phyloP scores from a whole-genome alignment of 495 filamentous ascomycete species.

The Baudoinia panamericana region DNA sequence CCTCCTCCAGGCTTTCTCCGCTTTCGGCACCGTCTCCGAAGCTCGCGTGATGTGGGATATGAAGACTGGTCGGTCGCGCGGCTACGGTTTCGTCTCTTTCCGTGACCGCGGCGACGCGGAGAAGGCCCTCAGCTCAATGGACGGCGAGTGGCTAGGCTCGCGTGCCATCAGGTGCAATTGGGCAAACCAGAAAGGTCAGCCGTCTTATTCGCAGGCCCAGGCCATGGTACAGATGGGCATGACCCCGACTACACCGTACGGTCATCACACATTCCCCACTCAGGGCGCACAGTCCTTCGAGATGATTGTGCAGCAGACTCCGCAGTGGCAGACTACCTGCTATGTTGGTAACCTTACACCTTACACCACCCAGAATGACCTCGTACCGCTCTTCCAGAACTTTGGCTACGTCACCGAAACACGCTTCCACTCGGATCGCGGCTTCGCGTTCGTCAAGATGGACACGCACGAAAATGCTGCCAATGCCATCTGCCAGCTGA shows the following conservation, averaged over 20 bases:
- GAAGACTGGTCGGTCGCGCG: slow-evolving; percentile 96
- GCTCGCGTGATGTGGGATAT: slow-evolving; percentile 99
- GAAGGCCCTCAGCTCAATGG: slow-evolving; percentile 93
- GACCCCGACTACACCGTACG: slow-evolving; percentile 92
- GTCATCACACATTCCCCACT: slow-evolving; percentile 95
- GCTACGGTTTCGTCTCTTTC: slow-evolving; percentile 98
- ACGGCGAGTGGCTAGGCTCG: slow-evolving; percentile 98
- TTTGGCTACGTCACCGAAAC: slow-evolving; percentile 96
- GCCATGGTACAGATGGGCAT: slow-evolving; percentile 97
- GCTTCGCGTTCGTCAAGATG: slow-evolving; percentile 99
- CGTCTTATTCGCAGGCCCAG: slow-evolving; percentile 93
- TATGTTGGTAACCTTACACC: slow-evolving; percentile 97
- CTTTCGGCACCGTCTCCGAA: slow-evolving; percentile 95
- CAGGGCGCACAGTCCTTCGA: slow-evolving; percentile 95
- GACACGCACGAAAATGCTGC: slow-evolving; percentile 96
- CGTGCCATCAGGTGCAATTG: slow-evolving; percentile 98
- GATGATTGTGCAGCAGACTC: slow-evolving; percentile 95
- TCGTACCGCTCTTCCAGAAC: slow-evolving; percentile 94
- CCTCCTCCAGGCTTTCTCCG: slow-evolving; percentile 85
- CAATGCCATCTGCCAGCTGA: slow-evolving; percentile 96
- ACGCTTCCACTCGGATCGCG: slow-evolving; percentile 93
- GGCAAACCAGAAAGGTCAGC: slow-evolving; percentile 99
- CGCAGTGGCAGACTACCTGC: slow-evolving; percentile 95
- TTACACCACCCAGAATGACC: slow-evolving; percentile 90
- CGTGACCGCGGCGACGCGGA: slow-evolving; percentile 88